Evolutionary conservation across 805 yeast genomes (phyloP).

Genomic region (Hanseniaspora mollemarum): DNA sequence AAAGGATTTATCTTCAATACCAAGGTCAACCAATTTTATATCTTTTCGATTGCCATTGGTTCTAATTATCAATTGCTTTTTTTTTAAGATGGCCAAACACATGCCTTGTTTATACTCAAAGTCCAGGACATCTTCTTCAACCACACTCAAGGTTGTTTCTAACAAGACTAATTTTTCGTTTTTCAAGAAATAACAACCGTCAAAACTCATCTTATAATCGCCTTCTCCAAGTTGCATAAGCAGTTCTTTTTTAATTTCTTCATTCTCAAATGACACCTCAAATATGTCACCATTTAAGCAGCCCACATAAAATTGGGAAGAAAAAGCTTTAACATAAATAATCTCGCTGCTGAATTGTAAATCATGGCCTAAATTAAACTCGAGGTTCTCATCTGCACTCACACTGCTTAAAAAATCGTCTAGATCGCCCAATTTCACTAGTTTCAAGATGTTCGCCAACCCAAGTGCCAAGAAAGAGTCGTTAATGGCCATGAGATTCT

Average conservation of each 20-base stretch:
- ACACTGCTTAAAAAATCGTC: not conserved
- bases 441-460: not conserved
- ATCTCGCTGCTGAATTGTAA: not conserved
- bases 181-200: not conserved
- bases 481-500: not conserved
- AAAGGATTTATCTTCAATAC: not conserved
- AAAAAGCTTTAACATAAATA: not conserved
- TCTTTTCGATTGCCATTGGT: too few relatives aligned
- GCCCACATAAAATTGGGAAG: not conserved
- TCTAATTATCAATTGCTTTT: not conserved
- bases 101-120: conserved; percentile 6
- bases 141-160: not conserved
- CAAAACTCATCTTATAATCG: not conserved
- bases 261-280: not conserved
- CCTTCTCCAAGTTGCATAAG: not conserved
- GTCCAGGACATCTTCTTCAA: not conserved
- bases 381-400: not conserved
- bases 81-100: not conserved
- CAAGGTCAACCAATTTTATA: not conserved
- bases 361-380: not conserved
- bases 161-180: not conserved
- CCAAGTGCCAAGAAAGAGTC: not conserved
- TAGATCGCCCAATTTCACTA: not conserved
- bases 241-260: not conserved
- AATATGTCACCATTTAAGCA: not conserved